Percentiles rank a stretch among this genome's conserved stretches.
Conservation (phyloP, 345 rosid genomes). For the Euclidium syriacum region DNA sequence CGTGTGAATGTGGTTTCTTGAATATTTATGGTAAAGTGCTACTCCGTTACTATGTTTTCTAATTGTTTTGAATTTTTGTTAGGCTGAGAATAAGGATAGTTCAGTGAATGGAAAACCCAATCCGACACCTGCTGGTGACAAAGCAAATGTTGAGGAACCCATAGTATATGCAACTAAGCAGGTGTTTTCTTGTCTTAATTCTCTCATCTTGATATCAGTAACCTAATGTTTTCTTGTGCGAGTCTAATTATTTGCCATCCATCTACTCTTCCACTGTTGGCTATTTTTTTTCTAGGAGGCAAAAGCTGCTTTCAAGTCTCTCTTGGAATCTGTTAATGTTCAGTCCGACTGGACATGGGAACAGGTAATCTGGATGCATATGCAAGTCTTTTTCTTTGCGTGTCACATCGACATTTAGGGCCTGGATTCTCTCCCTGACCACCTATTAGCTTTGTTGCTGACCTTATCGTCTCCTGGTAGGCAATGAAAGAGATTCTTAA, state of each 20-base stretch:
- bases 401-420: not conserved
- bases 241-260: slow-evolving; percentile 1
- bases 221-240: not conserved
- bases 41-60: slow-evolving; percentile 1
- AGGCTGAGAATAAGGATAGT: slow-evolving; percentile 62
- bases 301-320: slow-evolving; percentile 92
- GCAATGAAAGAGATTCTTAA: slow-evolving; percentile 78
- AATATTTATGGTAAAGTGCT: not conserved
- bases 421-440: not conserved
- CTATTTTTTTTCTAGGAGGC: slow-evolving; percentile 62
- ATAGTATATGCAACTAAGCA: slow-evolving; percentile 69
- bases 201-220: not conserved
- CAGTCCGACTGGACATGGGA: slow-evolving; percentile 99
- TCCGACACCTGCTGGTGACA: slow-evolving; percentile 58
- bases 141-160: slow-evolving; percentile 69
- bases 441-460: slow-evolving; percentile 18
- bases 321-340: slow-evolving; percentile 79
- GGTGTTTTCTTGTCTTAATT: slow-evolving; percentile 37
- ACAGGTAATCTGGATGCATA: slow-evolving; percentile 54
- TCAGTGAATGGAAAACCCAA: slow-evolving; percentile 48
- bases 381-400: slow-evolving; percentile 3
- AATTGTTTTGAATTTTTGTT: slow-evolving; percentile 14
- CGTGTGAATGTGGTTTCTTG: not conserved
- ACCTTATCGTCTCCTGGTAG: slow-evolving; percentile 39
- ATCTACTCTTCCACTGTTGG: not conserved